These are phyloP conservation scores for Stagonosporopsis rhizophila DNA, from an alignment of 2,329 filamentous ascomycete genomes.

Conservation along the genomic window DNA sequence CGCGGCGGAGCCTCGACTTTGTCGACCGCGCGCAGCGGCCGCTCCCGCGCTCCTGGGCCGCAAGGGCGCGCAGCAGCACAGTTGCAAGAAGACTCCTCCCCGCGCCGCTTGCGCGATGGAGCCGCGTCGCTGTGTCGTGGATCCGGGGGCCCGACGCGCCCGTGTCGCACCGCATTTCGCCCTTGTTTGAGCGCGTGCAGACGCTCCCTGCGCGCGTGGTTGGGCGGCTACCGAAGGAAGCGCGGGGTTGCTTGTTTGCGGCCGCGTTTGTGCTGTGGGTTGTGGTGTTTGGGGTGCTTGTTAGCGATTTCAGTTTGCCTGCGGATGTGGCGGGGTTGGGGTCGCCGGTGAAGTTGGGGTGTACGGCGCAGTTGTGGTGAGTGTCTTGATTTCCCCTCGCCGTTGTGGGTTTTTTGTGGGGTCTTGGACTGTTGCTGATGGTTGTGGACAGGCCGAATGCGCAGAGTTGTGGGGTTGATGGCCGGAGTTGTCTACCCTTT, in stretches of 20 bases:
- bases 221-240: constrained; percentile 63
- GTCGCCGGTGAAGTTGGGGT: constrained; percentile 69
- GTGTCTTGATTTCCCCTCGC: constrained; percentile 10
- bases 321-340: constrained; percentile 72
- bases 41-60: too few relatives aligned
- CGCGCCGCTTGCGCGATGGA: constrained; percentile 23
- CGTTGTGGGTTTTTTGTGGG: not conserved
- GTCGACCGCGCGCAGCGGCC: constrained; percentile 7
- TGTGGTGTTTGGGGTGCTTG: constrained; percentile 70
- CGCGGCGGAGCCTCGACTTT: constrained; percentile 6
- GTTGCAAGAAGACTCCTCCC: constrained; percentile 15
- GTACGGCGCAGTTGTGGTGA: constrained; percentile 72
- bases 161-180: constrained; percentile 52
- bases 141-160: constrained; percentile 55
- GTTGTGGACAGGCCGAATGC: constrained; percentile 36
- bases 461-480: constrained; percentile 59
- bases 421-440: not conserved
- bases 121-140: constrained; percentile 49
- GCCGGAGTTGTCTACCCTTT: constrained; percentile 63
- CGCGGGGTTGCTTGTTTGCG: constrained; percentile 63
- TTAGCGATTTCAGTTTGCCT: constrained; percentile 64
- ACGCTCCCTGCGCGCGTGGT: constrained; percentile 68
- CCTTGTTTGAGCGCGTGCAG: constrained; percentile 70
- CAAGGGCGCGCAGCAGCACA: not conserved
- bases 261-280: constrained; percentile 70